Conservation (phyloP, 1,284 basidiomycete genomes). For the Xerocomus nothofagi region DNA sequence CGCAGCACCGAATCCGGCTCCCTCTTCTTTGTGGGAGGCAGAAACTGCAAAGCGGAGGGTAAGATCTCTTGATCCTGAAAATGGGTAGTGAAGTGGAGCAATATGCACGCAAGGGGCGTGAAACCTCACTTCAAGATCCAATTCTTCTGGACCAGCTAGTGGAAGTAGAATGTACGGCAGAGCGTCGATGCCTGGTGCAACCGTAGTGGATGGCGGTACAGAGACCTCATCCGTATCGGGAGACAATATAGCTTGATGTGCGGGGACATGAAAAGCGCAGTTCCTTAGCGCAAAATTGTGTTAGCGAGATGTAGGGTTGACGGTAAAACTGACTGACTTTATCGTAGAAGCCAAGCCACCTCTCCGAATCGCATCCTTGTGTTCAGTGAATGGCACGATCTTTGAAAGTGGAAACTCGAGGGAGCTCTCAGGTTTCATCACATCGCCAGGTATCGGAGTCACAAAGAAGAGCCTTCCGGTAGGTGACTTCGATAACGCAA, state of each 20-base stretch:
- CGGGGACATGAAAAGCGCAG: constrained; percentile 68
- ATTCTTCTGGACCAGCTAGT: constrained; percentile 92
- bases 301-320: constrained; percentile 9
- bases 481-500: constrained; percentile 47
- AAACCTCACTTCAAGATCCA: constrained; percentile 75
- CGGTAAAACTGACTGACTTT: constrained; percentile 73
- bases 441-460: constrained; percentile 51
- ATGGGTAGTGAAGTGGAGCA: background rate
- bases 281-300: constrained; percentile 51
- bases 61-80: constrained; percentile 86
- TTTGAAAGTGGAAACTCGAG: constrained; percentile 81
- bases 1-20: constrained; percentile 83
- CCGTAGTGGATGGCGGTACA: constrained; percentile 54
- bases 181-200: constrained; percentile 79
- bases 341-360: constrained; percentile 84
- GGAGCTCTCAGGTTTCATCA: constrained; percentile 39
- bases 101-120: background rate
- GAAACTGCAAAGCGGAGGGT: constrained; percentile 83
- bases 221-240: constrained; percentile 52
- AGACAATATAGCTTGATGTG: constrained; percentile 69
- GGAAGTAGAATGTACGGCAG: constrained; percentile 86
- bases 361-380: constrained; percentile 79
- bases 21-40: constrained; percentile 81
- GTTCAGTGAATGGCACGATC: constrained; percentile 85
- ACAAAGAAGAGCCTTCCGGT: constrained; percentile 73